Evolutionary conservation across 345 rosid genomes (phyloP), one percentile per base, ranked within the genome.

Genomic region (Linum usitatissimum): DNA sequence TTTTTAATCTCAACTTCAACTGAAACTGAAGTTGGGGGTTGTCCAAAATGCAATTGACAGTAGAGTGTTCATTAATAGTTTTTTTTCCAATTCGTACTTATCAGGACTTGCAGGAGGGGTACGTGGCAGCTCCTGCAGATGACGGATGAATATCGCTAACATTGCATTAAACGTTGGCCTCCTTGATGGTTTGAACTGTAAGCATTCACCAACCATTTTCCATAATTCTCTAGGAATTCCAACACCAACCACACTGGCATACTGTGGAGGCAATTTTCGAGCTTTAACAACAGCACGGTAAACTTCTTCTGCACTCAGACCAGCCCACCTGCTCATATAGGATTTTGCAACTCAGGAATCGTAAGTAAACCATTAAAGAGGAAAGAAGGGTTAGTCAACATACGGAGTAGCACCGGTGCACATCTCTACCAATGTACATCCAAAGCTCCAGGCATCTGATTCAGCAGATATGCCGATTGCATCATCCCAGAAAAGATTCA

Each of bases 371-470:
- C 18, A 65, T 45, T 23, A 3, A 6, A 55, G 62, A 62, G 36
- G 28, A 23, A 23, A 23, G 61, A 69, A 18, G 53, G 65, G 66
- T 61, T 56, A 70, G 36, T 73, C 72, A 75, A 86, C 96, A 61
- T 90, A 93, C 97, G 97, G 99, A 40, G 77, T 82, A 74, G 90
- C 87, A 66, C 97, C 99, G 56, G 99, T 93, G 86, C 99, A 93
- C 97, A 93, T 93, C 76, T 93, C 97, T 68, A 93, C 96, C 79
- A 93, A 78, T 48, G 99, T 87, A 73, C 99, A 93, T 68, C 97
- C 97, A 77, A 93, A 93, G 79, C 97, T 90, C 99, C 97, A 93
- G 53, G 99, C 96, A 83, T 93, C 99, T 23, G 99, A 89, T 68
- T 90, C 96, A 31, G 78, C 78, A 51, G 94, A 90, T 75, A 90